Conservation (phyloP, 495 filamentous ascomycete species). For the Achaetomiella virescens region DNA sequence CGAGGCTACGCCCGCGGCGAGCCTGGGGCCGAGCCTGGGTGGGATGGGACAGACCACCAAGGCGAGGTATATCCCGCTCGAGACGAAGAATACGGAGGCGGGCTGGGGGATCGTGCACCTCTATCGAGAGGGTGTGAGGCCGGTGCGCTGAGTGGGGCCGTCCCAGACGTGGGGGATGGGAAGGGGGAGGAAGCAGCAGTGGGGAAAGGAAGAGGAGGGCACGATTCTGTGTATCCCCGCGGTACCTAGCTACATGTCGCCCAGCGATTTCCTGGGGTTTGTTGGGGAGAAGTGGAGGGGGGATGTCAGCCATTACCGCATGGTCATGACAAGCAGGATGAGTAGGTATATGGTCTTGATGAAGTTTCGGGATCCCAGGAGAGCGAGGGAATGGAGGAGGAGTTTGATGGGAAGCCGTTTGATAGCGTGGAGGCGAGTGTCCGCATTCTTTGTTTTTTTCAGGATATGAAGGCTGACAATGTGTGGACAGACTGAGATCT, state of each 20-base stretch:
- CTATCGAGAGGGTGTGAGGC: slow-evolving; percentile 74
- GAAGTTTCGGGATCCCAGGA: slow-evolving; percentile 76
- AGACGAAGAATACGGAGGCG: slow-evolving; percentile 69
- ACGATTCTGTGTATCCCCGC: slow-evolving; percentile 93
- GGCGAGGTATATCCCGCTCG: slow-evolving; percentile 69
- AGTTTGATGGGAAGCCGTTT: slow-evolving; percentile 93
- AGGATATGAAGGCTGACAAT: slow-evolving; percentile 10
- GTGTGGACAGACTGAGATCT: slow-evolving; percentile 73
- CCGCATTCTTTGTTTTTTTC: neutral
- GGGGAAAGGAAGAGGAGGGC: slow-evolving; percentile 23
- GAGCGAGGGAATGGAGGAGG: slow-evolving; percentile 74
- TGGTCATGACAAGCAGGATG: slow-evolving; percentile 81
- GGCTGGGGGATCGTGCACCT: slow-evolving; percentile 93
- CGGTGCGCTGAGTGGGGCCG: slow-evolving; percentile 31
- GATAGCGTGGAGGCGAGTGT: slow-evolving; percentile 81
- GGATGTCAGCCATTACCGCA: slow-evolving; percentile 87
- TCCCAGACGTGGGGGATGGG: neutral
- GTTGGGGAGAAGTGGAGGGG: slow-evolving; percentile 84
- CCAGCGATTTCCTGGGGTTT: slow-evolving; percentile 86
- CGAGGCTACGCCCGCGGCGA: slow-evolving; percentile 34
- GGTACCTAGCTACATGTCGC: slow-evolving; percentile 87
- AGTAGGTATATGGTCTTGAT: slow-evolving; percentile 97
- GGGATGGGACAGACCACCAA: slow-evolving; percentile 50
- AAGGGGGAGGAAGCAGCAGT: neutral
- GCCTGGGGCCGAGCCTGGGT: slow-evolving; percentile 39